Percentiles rank a stretch among this genome's conserved stretches.
These are phyloP conservation scores for Globisporangium polare DNA, from an alignment of 352 stramenopile genomes.

Conservation along the genomic window DNA sequence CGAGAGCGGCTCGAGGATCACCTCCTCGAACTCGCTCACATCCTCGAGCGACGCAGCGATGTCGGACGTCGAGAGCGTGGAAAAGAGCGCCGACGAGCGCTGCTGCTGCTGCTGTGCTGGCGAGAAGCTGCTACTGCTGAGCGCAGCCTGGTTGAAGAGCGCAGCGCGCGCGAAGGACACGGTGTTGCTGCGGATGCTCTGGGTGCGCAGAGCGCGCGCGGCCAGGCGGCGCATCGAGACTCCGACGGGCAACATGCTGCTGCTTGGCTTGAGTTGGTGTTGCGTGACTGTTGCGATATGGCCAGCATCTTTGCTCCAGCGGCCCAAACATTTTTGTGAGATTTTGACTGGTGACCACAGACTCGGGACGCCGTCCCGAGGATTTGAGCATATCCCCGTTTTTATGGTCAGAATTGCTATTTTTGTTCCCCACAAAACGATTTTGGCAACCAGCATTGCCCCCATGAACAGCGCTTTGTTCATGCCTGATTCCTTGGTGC, in stretches of 20 bases:
- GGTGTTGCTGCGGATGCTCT: background rate
- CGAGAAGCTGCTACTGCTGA: slow-evolving; percentile 38
- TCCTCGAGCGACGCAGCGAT: background rate
- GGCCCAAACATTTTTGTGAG: background rate
- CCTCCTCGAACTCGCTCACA: slow-evolving; percentile 25
- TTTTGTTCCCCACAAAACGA: no score
- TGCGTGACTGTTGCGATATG: slow-evolving; percentile 16
- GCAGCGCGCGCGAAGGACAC: slow-evolving; percentile 4
- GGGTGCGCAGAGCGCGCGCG: slow-evolving; percentile 13
- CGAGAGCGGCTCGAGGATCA: slow-evolving; percentile 41
- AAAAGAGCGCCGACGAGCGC: slow-evolving; percentile 7
- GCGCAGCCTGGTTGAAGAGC: slow-evolving; percentile 1
- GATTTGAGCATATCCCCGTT: background rate
- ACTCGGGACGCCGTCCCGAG: slow-evolving; percentile 18
- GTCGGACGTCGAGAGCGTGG: slow-evolving; percentile 21
- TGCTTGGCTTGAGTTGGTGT: slow-evolving; percentile 6
- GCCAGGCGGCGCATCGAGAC: slow-evolving; percentile 25
- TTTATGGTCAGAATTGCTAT: no score
- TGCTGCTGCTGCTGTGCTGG: slow-evolving; percentile 43
- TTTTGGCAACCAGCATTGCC: no score
- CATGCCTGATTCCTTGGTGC: no score
- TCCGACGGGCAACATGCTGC: slow-evolving; percentile 27
- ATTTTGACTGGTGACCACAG: slow-evolving; percentile 13
- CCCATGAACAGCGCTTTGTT: no score
- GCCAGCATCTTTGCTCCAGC: background rate